Evolutionary conservation across 495 filamentous ascomycete species (phyloP).

Genomic region (Xylaria cubensis): DNA sequence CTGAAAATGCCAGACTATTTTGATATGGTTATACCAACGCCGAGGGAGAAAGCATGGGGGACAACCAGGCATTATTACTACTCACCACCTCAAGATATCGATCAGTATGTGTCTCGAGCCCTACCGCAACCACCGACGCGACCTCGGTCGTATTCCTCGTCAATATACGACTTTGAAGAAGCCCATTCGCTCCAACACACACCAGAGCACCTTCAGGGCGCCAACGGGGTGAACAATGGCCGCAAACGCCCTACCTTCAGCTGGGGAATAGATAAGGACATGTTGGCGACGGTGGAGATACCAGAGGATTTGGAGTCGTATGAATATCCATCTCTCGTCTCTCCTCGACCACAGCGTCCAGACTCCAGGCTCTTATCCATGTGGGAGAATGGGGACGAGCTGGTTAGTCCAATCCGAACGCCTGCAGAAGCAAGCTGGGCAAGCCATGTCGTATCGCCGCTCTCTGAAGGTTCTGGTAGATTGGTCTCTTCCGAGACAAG

Average conservation of each 20-base stretch:
- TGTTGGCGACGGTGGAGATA: background rate
- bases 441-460: conserved; percentile 23
- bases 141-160: conserved; percentile 1
- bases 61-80: background rate
- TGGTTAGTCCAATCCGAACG: conserved; percentile 21
- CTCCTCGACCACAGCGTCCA: conserved; percentile 20
- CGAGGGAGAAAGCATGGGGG: background rate
- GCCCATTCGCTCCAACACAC: conserved; percentile 7
- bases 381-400: conserved; percentile 26
- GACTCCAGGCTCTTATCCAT: conserved; percentile 15
- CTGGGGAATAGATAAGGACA: background rate
- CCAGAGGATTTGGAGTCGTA: background rate
- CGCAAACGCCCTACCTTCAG: background rate
- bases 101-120: conserved; percentile 17
- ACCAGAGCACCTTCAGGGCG: background rate
- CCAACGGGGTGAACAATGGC: background rate
- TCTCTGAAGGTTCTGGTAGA: conserved; percentile 14
- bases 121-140: conserved; percentile 17
- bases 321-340: conserved; percentile 1
- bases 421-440: conserved; percentile 7
- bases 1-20: conserved; percentile 21
- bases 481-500: background rate
- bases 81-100: conserved; percentile 14
- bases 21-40: background rate
- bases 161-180: conserved; percentile 4